These are phyloP conservation scores for Polytolypa hystricis DNA, from an alignment of 2,329 filamentous ascomycete genomes.

Conservation along the genomic window DNA sequence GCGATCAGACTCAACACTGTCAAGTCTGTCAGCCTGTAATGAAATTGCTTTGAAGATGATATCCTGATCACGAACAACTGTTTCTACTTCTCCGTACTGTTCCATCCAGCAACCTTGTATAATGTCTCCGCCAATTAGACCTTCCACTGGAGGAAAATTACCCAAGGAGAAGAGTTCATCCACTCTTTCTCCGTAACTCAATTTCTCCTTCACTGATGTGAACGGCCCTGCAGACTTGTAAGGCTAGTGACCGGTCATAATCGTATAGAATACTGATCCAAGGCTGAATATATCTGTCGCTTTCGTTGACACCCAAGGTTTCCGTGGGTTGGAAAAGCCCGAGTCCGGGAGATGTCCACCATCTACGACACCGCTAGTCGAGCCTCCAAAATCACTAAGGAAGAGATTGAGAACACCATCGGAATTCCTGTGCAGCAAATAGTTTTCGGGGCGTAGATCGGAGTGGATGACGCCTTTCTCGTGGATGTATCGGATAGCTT, in stretches of 20 bases:
- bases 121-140: slow-evolving; percentile 3
- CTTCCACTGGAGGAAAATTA: slow-evolving; percentile 4
- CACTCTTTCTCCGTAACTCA: slow-evolving; percentile 6
- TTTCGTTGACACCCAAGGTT: slow-evolving; percentile 8
- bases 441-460: slow-evolving; percentile 23
- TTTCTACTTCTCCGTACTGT: slow-evolving; percentile 6
- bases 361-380: slow-evolving; percentile 20
- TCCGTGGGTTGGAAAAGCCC: slow-evolving; percentile 14
- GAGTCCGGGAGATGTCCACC: slow-evolving; percentile 16
- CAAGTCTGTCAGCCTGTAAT: slow-evolving; percentile 4
- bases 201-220: slow-evolving; percentile 4
- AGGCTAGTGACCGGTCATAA: slow-evolving; percentile 10
- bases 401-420: slow-evolving; percentile 17
- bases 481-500: slow-evolving; percentile 22
- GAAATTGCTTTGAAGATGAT: slow-evolving; percentile 6
- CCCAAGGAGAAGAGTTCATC: slow-evolving; percentile 7
- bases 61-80: slow-evolving; percentile 7
- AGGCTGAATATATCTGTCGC: slow-evolving; percentile 12
- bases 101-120: slow-evolving; percentile 8
- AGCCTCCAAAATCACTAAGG: slow-evolving; percentile 25
- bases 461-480: slow-evolving; percentile 22
- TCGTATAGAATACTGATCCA: slow-evolving; percentile 10
- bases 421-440: slow-evolving; percentile 20
- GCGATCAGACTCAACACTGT: slow-evolving; percentile 3
- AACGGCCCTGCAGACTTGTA: slow-evolving; percentile 7